phyloP scores from a whole-genome alignment of 257 asterid genomes.

The Gynochthodes officinalis region DNA sequence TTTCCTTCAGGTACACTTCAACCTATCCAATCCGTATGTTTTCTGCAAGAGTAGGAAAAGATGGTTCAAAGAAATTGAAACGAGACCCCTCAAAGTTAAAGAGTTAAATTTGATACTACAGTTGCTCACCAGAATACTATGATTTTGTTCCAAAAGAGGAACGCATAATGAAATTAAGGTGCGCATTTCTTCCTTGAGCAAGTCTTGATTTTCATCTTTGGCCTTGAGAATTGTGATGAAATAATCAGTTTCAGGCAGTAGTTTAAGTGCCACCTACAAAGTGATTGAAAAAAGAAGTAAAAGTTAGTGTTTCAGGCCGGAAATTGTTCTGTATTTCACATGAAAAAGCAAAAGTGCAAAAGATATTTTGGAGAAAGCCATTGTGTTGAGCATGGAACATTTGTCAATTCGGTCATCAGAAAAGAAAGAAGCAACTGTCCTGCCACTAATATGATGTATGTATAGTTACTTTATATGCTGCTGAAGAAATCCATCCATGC shows the following conservation, averaged over 20 bases:
- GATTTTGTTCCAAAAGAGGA: slow-evolving; percentile 55
- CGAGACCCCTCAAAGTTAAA: neutral
- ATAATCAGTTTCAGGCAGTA: slow-evolving; percentile 57
- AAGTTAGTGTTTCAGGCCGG: too few species aligned
- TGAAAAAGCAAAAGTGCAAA: too few species aligned
- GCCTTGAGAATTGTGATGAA: slow-evolving; percentile 50
- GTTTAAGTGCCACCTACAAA: slow-evolving; percentile 65
- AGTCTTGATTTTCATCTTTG: slow-evolving; percentile 43
- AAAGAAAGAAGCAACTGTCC: neutral
- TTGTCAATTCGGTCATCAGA: neutral
- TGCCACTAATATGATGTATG: too few species aligned
- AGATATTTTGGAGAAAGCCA: too few species aligned
- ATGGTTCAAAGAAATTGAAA: neutral
- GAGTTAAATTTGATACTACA: neutral
- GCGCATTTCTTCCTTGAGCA: slow-evolving; percentile 50
- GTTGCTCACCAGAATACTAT: slow-evolving; percentile 50
- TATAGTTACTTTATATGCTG: slow-evolving; percentile 59
- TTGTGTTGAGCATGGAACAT: neutral
- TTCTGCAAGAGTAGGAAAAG: slow-evolving; percentile 35
- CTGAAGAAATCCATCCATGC: slow-evolving; percentile 96
- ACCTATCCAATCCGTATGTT: slow-evolving; percentile 53
- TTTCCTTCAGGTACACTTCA: slow-evolving; percentile 51
- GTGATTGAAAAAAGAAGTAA: neutral
- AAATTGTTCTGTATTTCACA: too few species aligned
- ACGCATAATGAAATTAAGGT: slow-evolving; percentile 42